Evolutionary conservation across 2,329 filamentous ascomycete species (phyloP).

Genomic region (Exophiala sp.): DNA sequence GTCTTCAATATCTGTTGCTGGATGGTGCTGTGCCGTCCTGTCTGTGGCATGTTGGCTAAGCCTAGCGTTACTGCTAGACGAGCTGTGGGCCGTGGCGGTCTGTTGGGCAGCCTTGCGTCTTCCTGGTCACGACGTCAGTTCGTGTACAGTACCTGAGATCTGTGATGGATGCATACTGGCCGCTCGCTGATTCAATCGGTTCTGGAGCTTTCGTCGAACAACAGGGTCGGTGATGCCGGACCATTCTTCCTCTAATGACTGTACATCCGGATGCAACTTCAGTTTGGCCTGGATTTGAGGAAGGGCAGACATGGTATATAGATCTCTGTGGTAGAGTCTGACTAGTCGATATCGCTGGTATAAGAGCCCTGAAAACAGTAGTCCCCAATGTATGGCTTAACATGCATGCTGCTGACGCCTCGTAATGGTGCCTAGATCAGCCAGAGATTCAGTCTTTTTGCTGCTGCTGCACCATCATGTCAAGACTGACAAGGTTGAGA

Average conservation of each 20-base stretch:
- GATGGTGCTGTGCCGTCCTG: constrained; percentile 1
- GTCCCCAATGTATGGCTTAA: too few relatives aligned
- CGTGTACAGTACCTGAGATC: background rate
- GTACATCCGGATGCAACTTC: constrained; percentile 24
- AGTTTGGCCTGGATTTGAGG: constrained; percentile 15
- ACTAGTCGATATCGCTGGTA: too few relatives aligned
- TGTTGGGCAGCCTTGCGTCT: constrained; percentile 20
- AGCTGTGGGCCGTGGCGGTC: background rate
- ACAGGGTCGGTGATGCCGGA: constrained; percentile 42
- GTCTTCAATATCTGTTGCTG: constrained; percentile 11
- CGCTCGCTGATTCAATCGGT: constrained; percentile 44
- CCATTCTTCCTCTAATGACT: constrained; percentile 41
- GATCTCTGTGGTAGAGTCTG: too few relatives aligned
- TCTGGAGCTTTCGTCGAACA: constrained; percentile 41
- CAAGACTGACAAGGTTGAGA: too few relatives aligned
- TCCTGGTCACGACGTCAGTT: constrained; percentile 22
- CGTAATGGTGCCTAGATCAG: background rate
- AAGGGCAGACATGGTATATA: constrained; percentile 5
- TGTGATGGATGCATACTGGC: constrained; percentile 12
- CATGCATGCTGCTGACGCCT: constrained; percentile 7
- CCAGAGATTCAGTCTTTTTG: too few relatives aligned
- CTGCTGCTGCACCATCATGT: too few relatives aligned
- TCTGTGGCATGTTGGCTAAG: background rate
- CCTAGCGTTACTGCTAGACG: constrained; percentile 1
- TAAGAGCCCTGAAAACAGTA: too few relatives aligned